phyloP scores from a whole-genome alignment of 805 yeast species.

The Pichia pseudocactophila region DNA sequence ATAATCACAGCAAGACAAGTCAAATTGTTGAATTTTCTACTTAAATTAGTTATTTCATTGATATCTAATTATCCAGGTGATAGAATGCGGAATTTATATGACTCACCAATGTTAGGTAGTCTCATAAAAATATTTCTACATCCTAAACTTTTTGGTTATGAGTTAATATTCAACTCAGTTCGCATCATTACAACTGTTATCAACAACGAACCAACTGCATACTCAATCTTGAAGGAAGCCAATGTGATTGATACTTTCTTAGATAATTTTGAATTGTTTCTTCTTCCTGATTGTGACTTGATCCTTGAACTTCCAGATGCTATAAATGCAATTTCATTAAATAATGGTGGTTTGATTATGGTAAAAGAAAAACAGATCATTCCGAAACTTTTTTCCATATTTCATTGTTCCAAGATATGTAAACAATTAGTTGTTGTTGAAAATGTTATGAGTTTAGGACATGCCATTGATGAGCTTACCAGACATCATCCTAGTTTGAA shows the following conservation, averaged over 20 bases:
- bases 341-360: slow-evolving; percentile 56
- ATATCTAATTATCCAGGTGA: slow-evolving; percentile 75
- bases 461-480: slow-evolving; percentile 67
- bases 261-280: slow-evolving; percentile 43
- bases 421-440: slow-evolving; percentile 47
- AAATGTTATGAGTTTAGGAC: slow-evolving; percentile 48
- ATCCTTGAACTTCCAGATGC: slow-evolving; percentile 59
- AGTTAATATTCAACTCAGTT: slow-evolving; percentile 49
- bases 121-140: slow-evolving; percentile 50
- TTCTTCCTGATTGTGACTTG: slow-evolving; percentile 50
- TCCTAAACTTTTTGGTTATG: slow-evolving; percentile 57
- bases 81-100: slow-evolving; percentile 74
- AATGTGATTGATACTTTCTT: slow-evolving; percentile 59
- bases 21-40: slow-evolving; percentile 44
- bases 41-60: slow-evolving; percentile 56
- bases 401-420: slow-evolving; percentile 41
- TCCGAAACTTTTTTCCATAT: slow-evolving; percentile 38
- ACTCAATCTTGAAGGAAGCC: slow-evolving; percentile 69
- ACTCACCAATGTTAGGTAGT: slow-evolving; percentile 63
- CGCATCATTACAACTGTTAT: slow-evolving; percentile 62
- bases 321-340: slow-evolving; percentile 76
- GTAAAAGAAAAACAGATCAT: slow-evolving; percentile 37
- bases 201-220: slow-evolving; percentile 89
- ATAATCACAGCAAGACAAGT: slow-evolving; percentile 52
- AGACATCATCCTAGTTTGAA: slow-evolving; percentile 76